phyloP scores from a whole-genome alignment of 352 stramenopile species.

The Ochromonadaceae sp. region DNA sequence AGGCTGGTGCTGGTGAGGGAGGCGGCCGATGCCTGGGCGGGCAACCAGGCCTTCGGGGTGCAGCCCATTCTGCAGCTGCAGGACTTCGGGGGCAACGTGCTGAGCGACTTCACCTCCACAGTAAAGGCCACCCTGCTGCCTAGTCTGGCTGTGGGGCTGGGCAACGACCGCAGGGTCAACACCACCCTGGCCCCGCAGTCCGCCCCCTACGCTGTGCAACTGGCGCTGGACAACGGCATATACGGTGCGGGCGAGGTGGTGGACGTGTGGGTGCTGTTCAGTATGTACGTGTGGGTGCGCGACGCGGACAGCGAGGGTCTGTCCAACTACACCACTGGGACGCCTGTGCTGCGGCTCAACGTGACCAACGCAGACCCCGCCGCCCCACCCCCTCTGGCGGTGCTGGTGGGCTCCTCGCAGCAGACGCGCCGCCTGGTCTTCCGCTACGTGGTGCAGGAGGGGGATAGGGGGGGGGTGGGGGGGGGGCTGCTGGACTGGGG shows the following conservation, averaged over 20 bases:
- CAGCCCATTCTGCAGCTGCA: not conserved
- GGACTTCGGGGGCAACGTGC: constrained; percentile 3
- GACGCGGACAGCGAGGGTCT: not conserved
- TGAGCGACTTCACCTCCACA: constrained; percentile 2
- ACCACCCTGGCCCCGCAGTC: not conserved
- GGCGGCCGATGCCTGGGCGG: constrained; percentile 9
- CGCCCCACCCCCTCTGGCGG: not conserved
- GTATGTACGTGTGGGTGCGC: not conserved
- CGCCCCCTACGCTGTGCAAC: not conserved
- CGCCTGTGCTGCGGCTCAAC: not conserved
- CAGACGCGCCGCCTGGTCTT: not conserved
- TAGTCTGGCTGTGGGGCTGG: not conserved
- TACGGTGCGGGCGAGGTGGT: constrained; percentile 10
- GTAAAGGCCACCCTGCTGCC: not conserved
- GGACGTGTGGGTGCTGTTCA: not conserved
- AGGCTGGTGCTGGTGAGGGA: not conserved
- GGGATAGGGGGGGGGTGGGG: not conserved
- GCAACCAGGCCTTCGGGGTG: not conserved
- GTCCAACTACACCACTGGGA: not conserved
- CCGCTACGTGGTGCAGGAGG: not conserved
- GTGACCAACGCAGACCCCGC: not conserved
- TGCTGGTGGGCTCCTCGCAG: no score
- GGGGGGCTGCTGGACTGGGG: not conserved
- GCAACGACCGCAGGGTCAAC: not conserved
- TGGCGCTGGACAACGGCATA: not conserved